Base-by-base conservation (phyloP, 2,329 filamentous ascomycete genomes). In the Colletotrichum abscissum region DNA sequence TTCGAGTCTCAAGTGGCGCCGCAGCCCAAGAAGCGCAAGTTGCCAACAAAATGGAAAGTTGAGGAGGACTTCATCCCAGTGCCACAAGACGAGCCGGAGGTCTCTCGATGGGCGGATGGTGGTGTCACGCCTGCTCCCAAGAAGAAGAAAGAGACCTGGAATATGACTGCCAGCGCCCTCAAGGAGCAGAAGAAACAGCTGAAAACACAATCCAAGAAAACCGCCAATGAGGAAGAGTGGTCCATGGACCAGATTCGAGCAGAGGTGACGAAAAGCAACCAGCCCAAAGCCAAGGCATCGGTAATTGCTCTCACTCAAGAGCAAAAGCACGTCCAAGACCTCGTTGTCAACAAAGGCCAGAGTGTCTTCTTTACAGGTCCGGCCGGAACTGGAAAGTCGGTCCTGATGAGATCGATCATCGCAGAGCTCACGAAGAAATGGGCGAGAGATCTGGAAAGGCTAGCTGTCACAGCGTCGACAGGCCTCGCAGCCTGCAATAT, bases 291-390 rank as follows among this genome's bases (percentile, higher is more conserved):
- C 7, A 81, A 89, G 69, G 83, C 90, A 8, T 78, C 79, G 30
- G 84, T 88, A 11, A 88, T 97, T 11, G 92, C 92, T 69, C 86
- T 99, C 46, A 98, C 94, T 80, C 89, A 93, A 14, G 97, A 99
- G 80, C 97, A 99, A 82, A 89, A 91, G 73, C 91, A 94, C 72
- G 95, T 99, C 12, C 86, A 97, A 70, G 91, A 95, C 58, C 86
- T 98, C 24, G 96, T 99, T 11, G 89, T 95, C 8, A 90, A 97
- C 26, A 86, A 94, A 75, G 90, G 90, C 72, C 93, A 95, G 81
- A 98, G 96, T 78, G 95, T 98, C 2, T 99, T 99, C 86, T 99
- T 99, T 82, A 99, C 97, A 1, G 97, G 97, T 77, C 97, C 97
- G 72, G 97, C 97, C 71, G 95, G 93, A 87, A 98, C 97, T 5